phyloP scores from a whole-genome alignment of 257 asterid species.

The Przewalskia tangutica region DNA sequence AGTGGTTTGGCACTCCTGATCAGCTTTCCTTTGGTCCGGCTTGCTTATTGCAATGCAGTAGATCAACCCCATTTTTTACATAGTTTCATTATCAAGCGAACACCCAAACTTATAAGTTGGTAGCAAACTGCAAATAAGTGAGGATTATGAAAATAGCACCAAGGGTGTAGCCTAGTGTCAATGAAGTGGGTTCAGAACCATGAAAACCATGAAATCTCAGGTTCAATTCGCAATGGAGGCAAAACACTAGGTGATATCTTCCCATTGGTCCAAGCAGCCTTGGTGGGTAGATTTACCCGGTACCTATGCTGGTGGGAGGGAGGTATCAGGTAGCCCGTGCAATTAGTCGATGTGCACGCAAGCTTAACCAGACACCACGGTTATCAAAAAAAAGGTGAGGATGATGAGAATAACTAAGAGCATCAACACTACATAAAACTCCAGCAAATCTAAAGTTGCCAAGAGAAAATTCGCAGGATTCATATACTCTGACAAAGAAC shows the following conservation, averaged over 20 bases:
- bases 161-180: background rate
- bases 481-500: background rate
- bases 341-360: background rate
- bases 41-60: background rate
- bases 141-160: background rate
- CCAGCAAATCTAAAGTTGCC: background rate
- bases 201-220: background rate
- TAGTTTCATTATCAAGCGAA: background rate
- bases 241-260: too few species aligned
- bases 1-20: background rate
- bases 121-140: background rate
- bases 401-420: background rate
- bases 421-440: background rate
- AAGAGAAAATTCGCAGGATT: background rate
- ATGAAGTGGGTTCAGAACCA: background rate
- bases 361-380: background rate
- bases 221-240: background rate
- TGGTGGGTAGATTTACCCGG: background rate
- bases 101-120: background rate
- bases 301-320: background rate
- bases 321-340: background rate
- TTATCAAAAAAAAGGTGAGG: background rate
- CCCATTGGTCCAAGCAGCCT: too few species aligned
- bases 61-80: background rate
- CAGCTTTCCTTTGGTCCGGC: background rate